Evolutionary conservation across 179 eudicot species (phyloP), one percentile per base, ranked within the genome.

Genomic region (Beta macrorhiza): DNA sequence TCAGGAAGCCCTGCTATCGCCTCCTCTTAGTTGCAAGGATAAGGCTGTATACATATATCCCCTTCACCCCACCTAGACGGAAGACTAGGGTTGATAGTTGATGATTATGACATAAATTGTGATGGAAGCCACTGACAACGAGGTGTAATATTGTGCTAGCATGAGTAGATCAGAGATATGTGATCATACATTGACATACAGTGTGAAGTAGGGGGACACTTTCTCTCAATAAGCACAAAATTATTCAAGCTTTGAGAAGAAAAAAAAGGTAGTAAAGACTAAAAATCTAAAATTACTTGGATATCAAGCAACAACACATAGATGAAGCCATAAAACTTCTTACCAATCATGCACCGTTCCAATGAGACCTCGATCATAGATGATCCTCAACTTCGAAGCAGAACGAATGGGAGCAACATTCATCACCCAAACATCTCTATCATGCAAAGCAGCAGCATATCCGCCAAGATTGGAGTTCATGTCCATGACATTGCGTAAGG

Each of bases 391-490:
- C 76, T 79, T 87, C 16, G 89, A 82, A 29, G 93, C 88, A 17
- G 87, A 62, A 49, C 84, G 85, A n/a, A 86, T 65, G 78, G 90
- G 75, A 86, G 85, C 87, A 16, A 86, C 84, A 56, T 86, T 88
- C 90, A 88, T 88, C 44, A 88, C 90, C 90, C 90, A 88, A 49
- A 88, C 87, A 19, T 80, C 86, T 57, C 83, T 86, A 73, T 82
- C 85, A 56, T 84, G 84, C 47, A 88, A 80, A 78, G 87, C 87
- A 55, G 90, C 89, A 14, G 90, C 87, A 69, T 86, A 88, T 32
- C 87, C 85, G 45, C 90, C 90, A 85, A 88, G 79, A 85, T 84
- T 80, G 47, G 90, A 87, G 71, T 86, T 88, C 90, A 88, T 88
- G 76, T 88, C 90, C 90, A 88, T 86, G 70, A 88, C 17, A 79